These are phyloP conservation scores for Usnea hakonensis DNA, from an alignment of 495 filamentous ascomycete genomes.

Conservation along the genomic window DNA sequence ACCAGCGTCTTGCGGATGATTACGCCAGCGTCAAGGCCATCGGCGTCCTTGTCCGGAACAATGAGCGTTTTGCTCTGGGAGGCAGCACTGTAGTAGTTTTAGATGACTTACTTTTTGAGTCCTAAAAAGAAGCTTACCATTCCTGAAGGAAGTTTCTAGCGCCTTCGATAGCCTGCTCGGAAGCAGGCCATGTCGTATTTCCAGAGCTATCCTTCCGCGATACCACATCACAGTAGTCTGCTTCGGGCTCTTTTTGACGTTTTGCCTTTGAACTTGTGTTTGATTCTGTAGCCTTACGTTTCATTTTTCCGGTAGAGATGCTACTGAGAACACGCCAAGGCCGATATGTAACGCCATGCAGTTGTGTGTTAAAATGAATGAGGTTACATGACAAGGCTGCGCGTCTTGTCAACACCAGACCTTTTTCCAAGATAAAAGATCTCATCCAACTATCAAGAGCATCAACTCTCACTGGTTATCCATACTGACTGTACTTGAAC, in stretches of 20 bases:
- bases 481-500: not conserved
- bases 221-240: constrained; percentile 34
- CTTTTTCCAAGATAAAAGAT: not conserved
- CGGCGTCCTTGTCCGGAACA: constrained; percentile 55
- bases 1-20: constrained; percentile 48
- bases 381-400: not conserved
- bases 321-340: not conserved
- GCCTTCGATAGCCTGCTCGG: constrained; percentile 36
- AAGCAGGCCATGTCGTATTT: constrained; percentile 47
- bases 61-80: constrained; percentile 35
- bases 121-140: constrained; percentile 24
- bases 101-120: not conserved
- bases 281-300: constrained; percentile 23
- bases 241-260: constrained; percentile 7
- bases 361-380: not conserved
- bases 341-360: not conserved
- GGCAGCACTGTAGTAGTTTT: constrained; percentile 15
- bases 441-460: not conserved
- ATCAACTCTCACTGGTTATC: too few species aligned
- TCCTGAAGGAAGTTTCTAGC: constrained; percentile 41
- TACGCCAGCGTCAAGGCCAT: constrained; percentile 51
- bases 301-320: constrained; percentile 12
- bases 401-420: not conserved
- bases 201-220: constrained; percentile 34
- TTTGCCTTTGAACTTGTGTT: constrained; percentile 20